Evolutionary conservation across 2,329 filamentous ascomycete species (phyloP).

Genomic region (Acrocalymma vagum): DNA sequence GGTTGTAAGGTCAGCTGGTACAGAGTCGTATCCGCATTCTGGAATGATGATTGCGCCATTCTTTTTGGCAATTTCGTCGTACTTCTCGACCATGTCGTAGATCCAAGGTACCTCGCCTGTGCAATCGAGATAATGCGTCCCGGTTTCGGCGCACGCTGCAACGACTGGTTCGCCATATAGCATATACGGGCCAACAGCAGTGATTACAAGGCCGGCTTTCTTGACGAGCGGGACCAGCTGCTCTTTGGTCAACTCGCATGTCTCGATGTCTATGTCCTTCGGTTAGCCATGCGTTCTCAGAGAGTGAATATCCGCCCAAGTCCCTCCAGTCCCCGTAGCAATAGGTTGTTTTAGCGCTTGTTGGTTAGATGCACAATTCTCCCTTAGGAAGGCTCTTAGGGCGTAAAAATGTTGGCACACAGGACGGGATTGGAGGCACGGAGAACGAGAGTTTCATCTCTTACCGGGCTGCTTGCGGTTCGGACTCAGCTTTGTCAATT

Average conservation of each 20-base stretch:
- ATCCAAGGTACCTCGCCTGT: slow-evolving; percentile 73
- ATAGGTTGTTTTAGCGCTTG: no score
- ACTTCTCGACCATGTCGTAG: slow-evolving; percentile 68
- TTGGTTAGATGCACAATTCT: no score
- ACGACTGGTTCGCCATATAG: slow-evolving; percentile 71
- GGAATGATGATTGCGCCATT: slow-evolving; percentile 70
- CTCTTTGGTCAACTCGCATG: slow-evolving; percentile 53
- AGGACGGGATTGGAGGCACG: no score
- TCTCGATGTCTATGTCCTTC: slow-evolving; percentile 50
- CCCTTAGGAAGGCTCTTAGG: slow-evolving; percentile 2
- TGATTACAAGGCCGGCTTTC: slow-evolving; percentile 67
- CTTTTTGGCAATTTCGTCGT: slow-evolving; percentile 65
- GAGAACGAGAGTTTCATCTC: no score
- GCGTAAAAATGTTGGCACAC: background rate
- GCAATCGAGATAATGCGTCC: slow-evolving; percentile 73
- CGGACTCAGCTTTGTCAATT: slow-evolving; percentile 71
- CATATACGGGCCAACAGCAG: slow-evolving; percentile 70
- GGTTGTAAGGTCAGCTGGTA: slow-evolving; percentile 66
- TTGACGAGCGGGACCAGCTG: slow-evolving; percentile 62
- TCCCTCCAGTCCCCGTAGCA: no score
- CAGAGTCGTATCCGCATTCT: slow-evolving; percentile 68
- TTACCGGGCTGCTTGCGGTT: slow-evolving; percentile 76
- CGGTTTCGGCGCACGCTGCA: slow-evolving; percentile 69
- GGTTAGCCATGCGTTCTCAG: background rate
- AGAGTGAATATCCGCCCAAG: no score